Base-by-base conservation (phyloP, 139 green algal genomes). In the Micromonas commoda region DNA sequence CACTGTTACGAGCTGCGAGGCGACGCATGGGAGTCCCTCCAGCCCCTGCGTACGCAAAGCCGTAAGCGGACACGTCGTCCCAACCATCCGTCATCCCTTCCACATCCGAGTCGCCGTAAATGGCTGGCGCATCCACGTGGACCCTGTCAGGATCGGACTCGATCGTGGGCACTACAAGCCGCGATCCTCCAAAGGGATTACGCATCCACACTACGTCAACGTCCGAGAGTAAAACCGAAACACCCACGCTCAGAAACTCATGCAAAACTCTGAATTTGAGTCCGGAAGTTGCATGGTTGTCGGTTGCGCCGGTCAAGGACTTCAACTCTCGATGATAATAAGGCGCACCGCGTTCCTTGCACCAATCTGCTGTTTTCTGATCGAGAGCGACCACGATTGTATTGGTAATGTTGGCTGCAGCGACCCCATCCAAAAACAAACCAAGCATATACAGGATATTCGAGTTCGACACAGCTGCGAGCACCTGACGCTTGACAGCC, bases 341-440 rank as follows among this genome's bases (percentile, higher is more conserved):
- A 33, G 82, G 79, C 39, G 81, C 79, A 29, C 70, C 79, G 24
- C 78, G 31, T 45, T 80, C n/a, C n/a, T 78, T 61, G 33, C 77
- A 84, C 53, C 84, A 84, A 19, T 53, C 31, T 23, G 60, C 83
- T 84, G 78, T 90, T 85, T 94, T 79, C 21, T 89, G 54, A 77
- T 98, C 94, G 21, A 98, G 84, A 0, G 92, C 94, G n/a, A 97
- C 84, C 0, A 98, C 85, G 35, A 98, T 57, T 77, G 91, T 96
- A 84, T 97, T 97, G 1, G 53, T 86, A 1, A 89, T 63, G 31
- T 82, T 54, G 0, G 86, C 80, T 3, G 84, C 65, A 63, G 85
- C 74, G 0, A 96, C 74, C 1, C 80, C 74, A 32, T 84, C 80
- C 67, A 86, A 65, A 39, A 38, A 88, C 71, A 80, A 82, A 61